These are phyloP conservation scores for Exophiala phaeomuriformis DNA, from an alignment of 2,329 filamentous ascomycete species.

Conservation along the genomic window DNA sequence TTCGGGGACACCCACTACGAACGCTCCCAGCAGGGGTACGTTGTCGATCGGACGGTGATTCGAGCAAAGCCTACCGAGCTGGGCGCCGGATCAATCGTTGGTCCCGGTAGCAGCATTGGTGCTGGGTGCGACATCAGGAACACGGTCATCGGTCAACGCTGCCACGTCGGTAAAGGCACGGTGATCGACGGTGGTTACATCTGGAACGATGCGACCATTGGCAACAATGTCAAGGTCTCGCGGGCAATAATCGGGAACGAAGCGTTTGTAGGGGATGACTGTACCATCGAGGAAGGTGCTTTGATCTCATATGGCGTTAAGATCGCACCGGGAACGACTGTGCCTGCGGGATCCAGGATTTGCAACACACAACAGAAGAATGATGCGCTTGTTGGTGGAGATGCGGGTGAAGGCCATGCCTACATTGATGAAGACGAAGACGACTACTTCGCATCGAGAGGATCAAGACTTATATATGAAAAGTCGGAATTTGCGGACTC, in stretches of 20 bases:
- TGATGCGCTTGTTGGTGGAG: slow-evolving; percentile 46
- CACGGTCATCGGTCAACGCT: slow-evolving; percentile 75
- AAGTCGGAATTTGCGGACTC: slow-evolving; percentile 47
- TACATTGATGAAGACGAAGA: slow-evolving; percentile 60
- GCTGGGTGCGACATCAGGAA: slow-evolving; percentile 62
- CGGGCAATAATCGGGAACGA: slow-evolving; percentile 70
- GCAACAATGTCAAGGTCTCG: slow-evolving; percentile 63
- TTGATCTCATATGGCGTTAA: slow-evolving; percentile 72
- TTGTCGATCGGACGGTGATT: slow-evolving; percentile 44
- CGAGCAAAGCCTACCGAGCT: slow-evolving; percentile 66
- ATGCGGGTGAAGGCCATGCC: slow-evolving; percentile 54
- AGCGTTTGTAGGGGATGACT: slow-evolving; percentile 62
- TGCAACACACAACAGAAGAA: slow-evolving; percentile 36
- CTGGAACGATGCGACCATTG: slow-evolving; percentile 76
- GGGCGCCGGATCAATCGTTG: slow-evolving; percentile 64
- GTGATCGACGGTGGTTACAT: slow-evolving; percentile 72
- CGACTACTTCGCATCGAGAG: slow-evolving; percentile 56
- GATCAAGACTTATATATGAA: slow-evolving; percentile 45
- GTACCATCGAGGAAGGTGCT: slow-evolving; percentile 62
- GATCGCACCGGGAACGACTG: slow-evolving; percentile 33
- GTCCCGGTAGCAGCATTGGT: slow-evolving; percentile 67
- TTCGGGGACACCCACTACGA: slow-evolving; percentile 71
- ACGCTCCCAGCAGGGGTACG: slow-evolving; percentile 57
- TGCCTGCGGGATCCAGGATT: slow-evolving; percentile 20
- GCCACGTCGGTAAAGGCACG: slow-evolving; percentile 79